Percentiles rank a stretch among this genome's conserved stretches.
These are phyloP conservation scores for Dendrobium nobile DNA, from an alignment of 106 monocot genomes.

Conservation along the genomic window DNA sequence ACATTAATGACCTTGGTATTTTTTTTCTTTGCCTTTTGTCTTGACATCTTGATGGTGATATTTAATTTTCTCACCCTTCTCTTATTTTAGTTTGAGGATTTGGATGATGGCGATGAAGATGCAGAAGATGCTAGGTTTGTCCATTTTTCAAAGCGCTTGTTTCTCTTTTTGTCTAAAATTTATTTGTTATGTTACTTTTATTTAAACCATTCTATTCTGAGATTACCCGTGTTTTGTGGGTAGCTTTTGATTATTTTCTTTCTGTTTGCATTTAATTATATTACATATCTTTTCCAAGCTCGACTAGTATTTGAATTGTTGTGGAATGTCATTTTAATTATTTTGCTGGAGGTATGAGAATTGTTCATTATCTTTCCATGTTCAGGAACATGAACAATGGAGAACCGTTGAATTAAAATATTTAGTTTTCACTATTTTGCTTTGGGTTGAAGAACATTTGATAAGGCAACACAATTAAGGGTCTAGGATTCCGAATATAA, in stretches of 20 bases:
- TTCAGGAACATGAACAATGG: not conserved
- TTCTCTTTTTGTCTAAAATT: not conserved
- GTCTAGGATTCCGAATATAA: not conserved
- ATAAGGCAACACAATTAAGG: not conserved
- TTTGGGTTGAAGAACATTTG: not conserved
- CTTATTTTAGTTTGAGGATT: slow-evolving; percentile 41
- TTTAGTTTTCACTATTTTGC: not conserved
- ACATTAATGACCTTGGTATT: not conserved
- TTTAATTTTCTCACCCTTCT: not conserved
- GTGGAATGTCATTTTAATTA: not conserved
- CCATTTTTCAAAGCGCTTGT: not conserved
- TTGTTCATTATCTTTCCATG: not conserved
- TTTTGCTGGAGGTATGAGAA: not conserved
- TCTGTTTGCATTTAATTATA: not conserved
- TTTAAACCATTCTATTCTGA: not conserved
- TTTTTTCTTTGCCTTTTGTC: not conserved
- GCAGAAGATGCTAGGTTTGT: slow-evolving; percentile 37
- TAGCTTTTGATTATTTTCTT: not conserved
- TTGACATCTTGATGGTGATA: not conserved
- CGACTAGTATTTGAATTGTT: not conserved
- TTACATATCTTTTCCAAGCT: not conserved
- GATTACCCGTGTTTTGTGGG: not conserved
- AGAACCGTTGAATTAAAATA: not conserved
- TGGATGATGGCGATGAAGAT: slow-evolving; percentile 37
- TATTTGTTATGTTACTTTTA: not conserved